Evolutionary conservation across 2,329 filamentous ascomycete species (phyloP), one percentile per base, ranked within the genome.

Genomic region (Piedraia hortae): DNA sequence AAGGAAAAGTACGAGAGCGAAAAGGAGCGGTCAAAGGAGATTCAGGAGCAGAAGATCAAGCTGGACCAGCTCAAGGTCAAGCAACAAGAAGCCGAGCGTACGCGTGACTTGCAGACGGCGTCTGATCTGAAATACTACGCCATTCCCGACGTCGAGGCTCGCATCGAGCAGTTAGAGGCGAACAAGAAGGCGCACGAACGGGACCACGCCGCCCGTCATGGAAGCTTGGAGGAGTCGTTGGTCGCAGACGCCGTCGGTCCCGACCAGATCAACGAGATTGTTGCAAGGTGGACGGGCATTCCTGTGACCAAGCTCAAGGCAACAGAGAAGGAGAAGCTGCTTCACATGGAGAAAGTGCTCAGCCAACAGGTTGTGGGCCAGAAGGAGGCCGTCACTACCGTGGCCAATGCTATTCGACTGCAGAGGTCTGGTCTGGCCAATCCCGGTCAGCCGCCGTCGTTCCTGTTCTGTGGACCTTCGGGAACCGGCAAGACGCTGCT

Each of bases 221-320:
- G 72, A 16, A 47, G 54, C 3, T 61, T 62, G 14, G 49, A 66
- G 23, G 62, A 62, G 25, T 42, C 74, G 12, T 68, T 93, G 44
- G 61, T 93, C 24, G 88, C 80, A 3, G 85, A 97, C 42, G 62
- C 85, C 20, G 85, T 97, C 32, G 85, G 85, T 4, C 78, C 80
- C 6, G 85, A 97, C 32, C 80, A 97, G 46, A 97, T 97, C 57
- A 93, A 97, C 44, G 82, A 93, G 42, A 97, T 97, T 29, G 85
- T 97, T 23, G 72, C 73, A 24, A 69, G 78, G 28, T 91, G 80
- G 75, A 97, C 85, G n/a, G 85, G 85, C 31, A 97, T 97, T 35
- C 85, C 85, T 1, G 77, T 97, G 27, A 93, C 78, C 4, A 62
- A 82, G 29, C 65, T 97, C 18, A 82, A 73, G 53, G 91, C 85